Conservation (phyloP, 176 grass and related monocot genomes). For the Saccharum spontaneum region DNA sequence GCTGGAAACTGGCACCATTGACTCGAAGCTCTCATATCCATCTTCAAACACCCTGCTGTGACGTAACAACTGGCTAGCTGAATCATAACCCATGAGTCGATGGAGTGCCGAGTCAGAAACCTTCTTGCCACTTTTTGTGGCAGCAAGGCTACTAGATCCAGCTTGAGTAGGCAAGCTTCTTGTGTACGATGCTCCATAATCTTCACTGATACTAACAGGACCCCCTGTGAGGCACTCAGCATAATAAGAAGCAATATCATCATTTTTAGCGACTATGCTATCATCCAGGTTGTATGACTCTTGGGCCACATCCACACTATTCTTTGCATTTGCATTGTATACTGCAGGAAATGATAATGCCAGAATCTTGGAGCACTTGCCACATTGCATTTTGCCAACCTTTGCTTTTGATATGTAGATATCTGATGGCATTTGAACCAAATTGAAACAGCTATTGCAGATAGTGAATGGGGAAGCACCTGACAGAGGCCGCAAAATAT, state of each 20-base stretch:
- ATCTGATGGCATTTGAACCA: conserved; percentile 83
- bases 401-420: conserved; percentile 67
- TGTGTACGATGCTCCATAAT: conserved; percentile 39
- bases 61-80: conserved; percentile 77
- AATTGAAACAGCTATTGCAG: conserved; percentile 68
- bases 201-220: conserved; percentile 41
- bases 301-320: conserved; percentile 14
- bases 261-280: conserved; percentile 8
- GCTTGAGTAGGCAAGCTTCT: conserved; percentile 55
- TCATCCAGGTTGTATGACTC: neutral
- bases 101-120: conserved; percentile 57
- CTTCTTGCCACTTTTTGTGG: conserved; percentile 38
- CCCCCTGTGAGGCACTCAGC: conserved; percentile 15
- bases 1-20: conserved; percentile 52
- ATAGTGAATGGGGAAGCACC: conserved; percentile 75
- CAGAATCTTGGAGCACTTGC: conserved; percentile 68
- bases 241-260: conserved; percentile 34
- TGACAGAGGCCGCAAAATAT: conserved; percentile 70
- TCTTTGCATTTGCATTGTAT: neutral
- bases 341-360: conserved; percentile 58
- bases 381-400: conserved; percentile 66
- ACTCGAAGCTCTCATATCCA: conserved; percentile 65
- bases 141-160: conserved; percentile 26
- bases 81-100: conserved; percentile 92
- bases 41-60: conserved; percentile 43